Evolutionary conservation across 129 eudicot species (phyloP).

Genomic region (Flaveria ramosissima): DNA sequence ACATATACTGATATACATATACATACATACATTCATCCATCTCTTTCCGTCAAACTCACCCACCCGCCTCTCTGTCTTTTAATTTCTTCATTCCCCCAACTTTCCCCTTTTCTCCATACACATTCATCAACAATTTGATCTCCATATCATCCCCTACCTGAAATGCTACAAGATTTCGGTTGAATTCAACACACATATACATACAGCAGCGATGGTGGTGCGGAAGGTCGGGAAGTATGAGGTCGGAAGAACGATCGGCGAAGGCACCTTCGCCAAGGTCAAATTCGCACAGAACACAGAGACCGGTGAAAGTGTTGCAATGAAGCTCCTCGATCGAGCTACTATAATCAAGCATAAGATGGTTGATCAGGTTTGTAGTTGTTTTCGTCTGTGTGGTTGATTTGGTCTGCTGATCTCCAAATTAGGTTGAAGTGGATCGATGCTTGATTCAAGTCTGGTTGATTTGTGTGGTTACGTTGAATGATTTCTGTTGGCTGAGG

Average conservation of each 20-base stretch:
- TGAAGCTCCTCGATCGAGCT: slow-evolving; percentile 92
- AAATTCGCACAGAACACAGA: slow-evolving; percentile 97
- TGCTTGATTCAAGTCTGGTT: not conserved
- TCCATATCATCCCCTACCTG: not conserved
- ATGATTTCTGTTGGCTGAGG: not conserved
- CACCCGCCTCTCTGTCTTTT: slow-evolving; percentile 19
- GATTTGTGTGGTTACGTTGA: not conserved
- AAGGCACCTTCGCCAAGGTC: slow-evolving; percentile 97
- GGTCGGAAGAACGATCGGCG: slow-evolving; percentile 96
- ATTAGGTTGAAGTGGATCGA: slow-evolving; percentile 9
- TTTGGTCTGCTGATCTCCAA: slow-evolving; percentile 12
- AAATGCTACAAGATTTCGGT: slow-evolving; percentile 28
- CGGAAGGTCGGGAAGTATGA: slow-evolving; percentile 97
- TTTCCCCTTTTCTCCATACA: slow-evolving; percentile 2
- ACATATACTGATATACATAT: not conserved
- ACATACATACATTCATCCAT: not conserved
- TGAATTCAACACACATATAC: not conserved
- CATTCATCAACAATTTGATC: slow-evolving; percentile 4
- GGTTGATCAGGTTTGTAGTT: slow-evolving; percentile 79
- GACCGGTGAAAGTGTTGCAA: slow-evolving; percentile 98
- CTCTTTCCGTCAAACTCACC: slow-evolving; percentile 22
- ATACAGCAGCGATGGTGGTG: slow-evolving; percentile 54
- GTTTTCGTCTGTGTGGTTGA: not conserved
- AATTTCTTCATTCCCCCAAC: slow-evolving; percentile 14
- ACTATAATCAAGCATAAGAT: slow-evolving; percentile 95